Evolutionary conservation across 495 filamentous ascomycete species (phyloP).

Genomic region (Talaromyces nanjingensis): DNA sequence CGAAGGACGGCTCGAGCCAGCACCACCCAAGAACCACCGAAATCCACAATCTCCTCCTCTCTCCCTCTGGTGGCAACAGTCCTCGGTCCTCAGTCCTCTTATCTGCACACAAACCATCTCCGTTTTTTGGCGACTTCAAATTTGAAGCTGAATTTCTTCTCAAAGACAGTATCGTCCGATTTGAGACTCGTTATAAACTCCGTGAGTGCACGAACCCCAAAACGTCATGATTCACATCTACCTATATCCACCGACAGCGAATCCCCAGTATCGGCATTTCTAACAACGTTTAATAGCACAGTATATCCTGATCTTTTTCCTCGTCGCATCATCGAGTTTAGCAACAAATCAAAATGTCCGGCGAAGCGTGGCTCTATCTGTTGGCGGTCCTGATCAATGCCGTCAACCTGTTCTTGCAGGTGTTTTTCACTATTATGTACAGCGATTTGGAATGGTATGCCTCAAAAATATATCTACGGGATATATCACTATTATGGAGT

Average conservation of each 20-base stretch:
- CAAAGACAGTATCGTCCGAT: neutral
- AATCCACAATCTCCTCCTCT: neutral
- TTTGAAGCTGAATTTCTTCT: neutral
- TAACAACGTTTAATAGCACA: neutral
- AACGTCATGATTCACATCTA: neutral
- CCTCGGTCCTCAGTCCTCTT: neutral
- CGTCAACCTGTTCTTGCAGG: conserved; percentile 99
- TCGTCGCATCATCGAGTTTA: neutral
- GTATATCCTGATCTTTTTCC: neutral
- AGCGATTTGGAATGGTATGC: conserved; percentile 94
- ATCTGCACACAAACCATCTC: neutral
- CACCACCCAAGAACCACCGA: neutral
- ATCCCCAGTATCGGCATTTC: neutral
- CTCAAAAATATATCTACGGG: no score
- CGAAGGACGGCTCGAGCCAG: neutral
- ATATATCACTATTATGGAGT: neutral
- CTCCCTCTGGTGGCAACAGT: neutral
- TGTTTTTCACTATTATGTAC: conserved; percentile 99
- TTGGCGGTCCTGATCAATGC: conserved; percentile 98
- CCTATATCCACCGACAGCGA: neutral
- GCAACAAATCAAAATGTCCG: conserved; percentile 68
- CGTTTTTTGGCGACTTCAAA: neutral
- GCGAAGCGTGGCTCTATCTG: conserved; percentile 98
- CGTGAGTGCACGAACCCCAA: neutral
- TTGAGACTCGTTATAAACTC: neutral